Base-by-base conservation (phyloP, 1,284 basidiomycete species). In the Trametes sp. region DNA sequence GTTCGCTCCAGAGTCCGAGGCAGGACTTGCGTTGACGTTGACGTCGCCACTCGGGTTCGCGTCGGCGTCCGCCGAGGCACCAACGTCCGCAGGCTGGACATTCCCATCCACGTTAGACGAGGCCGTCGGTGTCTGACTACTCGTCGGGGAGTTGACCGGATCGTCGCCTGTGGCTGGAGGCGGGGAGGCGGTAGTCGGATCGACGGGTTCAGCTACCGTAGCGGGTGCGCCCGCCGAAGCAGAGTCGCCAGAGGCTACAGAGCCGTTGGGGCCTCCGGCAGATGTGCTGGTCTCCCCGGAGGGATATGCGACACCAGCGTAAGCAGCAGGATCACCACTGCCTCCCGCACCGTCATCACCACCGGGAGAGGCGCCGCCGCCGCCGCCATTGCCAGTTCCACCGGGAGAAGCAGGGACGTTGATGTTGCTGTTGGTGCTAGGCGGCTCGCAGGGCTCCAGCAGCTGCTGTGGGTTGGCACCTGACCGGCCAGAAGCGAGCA, bases 351-450 rank as follows among this genome's bases (percentile, higher is more conserved):
- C 45, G 31, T 46, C 45, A 38, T 24, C 33, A 45, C 16, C 24
- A 19, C 10, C 49, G 21, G 23, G 9, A 21, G 33, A 28, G 42
- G 26, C 42, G 10, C 9, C 38, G 1, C 45, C 35, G 14, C 44
- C 44, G 8, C 19, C 33, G 26, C 45, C 36, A 4, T 36, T 24
- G 28, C 52, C 36, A 1, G 16, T 16, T 7, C 38, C 14, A n/a
- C 38, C 36, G 51, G 38, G 8, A 28, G 28, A 29, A 13, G 59
- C 29, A 21, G 59, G 59, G 8, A 38, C 24, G 45, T 60, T 60
- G 36, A 29, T 24, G 35, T 54, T 60, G 36, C 7, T 49, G 26
- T 41, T 51, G 38, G 28, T 21, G 13, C 19, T 35, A 28, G 16
- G 24, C 9, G 21, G 9, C 36, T 41, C 38, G 38, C 38, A 41